phyloP scores from a whole-genome alignment of 805 yeast genomes.

The Wickerhamiella vanderwaltii region DNA sequence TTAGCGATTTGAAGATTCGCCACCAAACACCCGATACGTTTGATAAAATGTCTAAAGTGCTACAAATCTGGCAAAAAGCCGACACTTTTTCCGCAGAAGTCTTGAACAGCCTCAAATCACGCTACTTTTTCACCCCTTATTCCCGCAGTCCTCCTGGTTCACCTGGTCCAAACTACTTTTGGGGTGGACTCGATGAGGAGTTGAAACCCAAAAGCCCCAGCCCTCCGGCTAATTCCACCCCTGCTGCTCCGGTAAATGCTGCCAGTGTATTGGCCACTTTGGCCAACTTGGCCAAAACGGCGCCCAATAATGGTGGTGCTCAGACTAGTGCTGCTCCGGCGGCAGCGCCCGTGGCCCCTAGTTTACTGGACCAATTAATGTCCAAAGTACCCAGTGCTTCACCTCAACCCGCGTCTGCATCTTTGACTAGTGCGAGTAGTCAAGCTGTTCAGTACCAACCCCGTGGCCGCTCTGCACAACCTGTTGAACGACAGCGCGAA shows the following conservation, averaged over 20 bases:
- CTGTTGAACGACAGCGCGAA: background rate
- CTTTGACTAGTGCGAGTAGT: background rate
- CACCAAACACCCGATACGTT: conserved; percentile 18
- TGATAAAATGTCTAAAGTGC: conserved; percentile 67
- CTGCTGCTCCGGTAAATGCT: conserved; percentile 35
- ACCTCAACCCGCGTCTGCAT: background rate
- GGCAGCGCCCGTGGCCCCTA: conserved; percentile 14
- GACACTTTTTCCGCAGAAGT: conserved; percentile 55
- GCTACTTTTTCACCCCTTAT: conserved; percentile 35
- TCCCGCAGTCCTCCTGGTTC: conserved; percentile 62
- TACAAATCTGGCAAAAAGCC: conserved; percentile 87
- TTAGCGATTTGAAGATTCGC: conserved; percentile 38
- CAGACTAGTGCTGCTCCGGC: conserved; percentile 9
- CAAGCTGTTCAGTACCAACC: background rate
- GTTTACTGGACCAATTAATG: conserved; percentile 11
- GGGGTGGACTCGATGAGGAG: conserved; percentile 10
- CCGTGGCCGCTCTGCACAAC: conserved; percentile 3
- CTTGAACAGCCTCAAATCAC: conserved; percentile 44
- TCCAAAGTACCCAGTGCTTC: conserved; percentile 9
- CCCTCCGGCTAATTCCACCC: conserved; percentile 17
- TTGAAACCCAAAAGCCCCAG: conserved; percentile 1
- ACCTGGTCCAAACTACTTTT: conserved; percentile 33
- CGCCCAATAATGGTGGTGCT: background rate
- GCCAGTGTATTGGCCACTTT: conserved; percentile 57
- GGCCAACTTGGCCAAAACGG: conserved; percentile 40